These are phyloP conservation scores for Davidsoniella virescens DNA, from an alignment of 2,329 filamentous ascomycete genomes.

Conservation along the genomic window DNA sequence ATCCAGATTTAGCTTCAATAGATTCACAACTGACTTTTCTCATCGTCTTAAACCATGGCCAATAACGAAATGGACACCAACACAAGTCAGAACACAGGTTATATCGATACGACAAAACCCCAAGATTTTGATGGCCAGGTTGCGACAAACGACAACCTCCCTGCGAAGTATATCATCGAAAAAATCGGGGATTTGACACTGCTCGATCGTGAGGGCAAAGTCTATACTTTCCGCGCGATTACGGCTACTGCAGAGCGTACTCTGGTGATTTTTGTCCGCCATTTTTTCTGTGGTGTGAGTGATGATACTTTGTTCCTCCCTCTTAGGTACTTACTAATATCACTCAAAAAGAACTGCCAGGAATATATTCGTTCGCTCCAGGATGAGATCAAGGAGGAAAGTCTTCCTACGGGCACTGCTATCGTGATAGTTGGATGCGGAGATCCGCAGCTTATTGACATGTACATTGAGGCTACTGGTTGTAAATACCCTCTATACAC, in stretches of 20 bases:
- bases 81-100: no score
- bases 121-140: constrained; percentile 41
- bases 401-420: constrained; percentile 39
- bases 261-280: constrained; percentile 57
- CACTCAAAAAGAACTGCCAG: constrained; percentile 47
- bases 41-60: background rate
- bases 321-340: background rate
- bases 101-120: constrained; percentile 25
- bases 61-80: background rate
- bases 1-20: no score
- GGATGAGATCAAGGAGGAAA: constrained; percentile 36
- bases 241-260: constrained; percentile 41
- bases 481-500: constrained; percentile 62
- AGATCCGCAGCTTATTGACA: constrained; percentile 47
- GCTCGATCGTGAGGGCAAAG: constrained; percentile 43
- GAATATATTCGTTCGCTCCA: constrained; percentile 52
- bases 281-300: constrained; percentile 68
- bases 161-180: constrained; percentile 30
- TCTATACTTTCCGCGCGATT: constrained; percentile 45
- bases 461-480: constrained; percentile 45
- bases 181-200: constrained; percentile 40
- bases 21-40: no score
- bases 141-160: constrained; percentile 38
- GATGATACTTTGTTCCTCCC: constrained; percentile 2
- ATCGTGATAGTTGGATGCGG: constrained; percentile 61